phyloP scores from a whole-genome alignment of 768 basidiomycete species.

The Russula earlei region DNA sequence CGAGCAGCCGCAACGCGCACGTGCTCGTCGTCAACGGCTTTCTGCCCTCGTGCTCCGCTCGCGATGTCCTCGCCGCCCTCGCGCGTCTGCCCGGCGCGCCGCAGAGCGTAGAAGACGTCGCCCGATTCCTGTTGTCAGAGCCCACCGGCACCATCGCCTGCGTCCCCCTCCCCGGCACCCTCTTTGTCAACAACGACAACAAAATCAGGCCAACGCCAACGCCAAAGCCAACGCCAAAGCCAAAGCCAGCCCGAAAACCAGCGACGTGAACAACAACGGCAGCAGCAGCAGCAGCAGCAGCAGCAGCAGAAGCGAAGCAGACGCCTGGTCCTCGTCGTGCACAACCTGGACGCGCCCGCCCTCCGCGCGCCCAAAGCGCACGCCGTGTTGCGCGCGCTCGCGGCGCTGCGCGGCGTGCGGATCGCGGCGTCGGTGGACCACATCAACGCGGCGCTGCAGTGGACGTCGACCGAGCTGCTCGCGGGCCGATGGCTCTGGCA shows the following conservation, averaged over 20 bases:
- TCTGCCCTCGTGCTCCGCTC: constrained; percentile 56
- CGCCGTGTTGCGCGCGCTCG: constrained; percentile 61
- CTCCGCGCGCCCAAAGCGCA: constrained; percentile 57
- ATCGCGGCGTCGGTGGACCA: constrained; percentile 83
- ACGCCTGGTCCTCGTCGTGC: constrained; percentile 70
- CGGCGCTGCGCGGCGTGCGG: constrained; percentile 67
- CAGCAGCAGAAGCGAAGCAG: not conserved
- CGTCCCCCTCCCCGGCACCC: not conserved
- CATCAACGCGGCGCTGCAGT: constrained; percentile 72
- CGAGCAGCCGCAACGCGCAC: constrained; percentile 43
- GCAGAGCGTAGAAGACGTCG: constrained; percentile 50
- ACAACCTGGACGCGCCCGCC: constrained; percentile 77
- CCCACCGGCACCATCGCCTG: constrained; percentile 21
- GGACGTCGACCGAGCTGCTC: constrained; percentile 58
- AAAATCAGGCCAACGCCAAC: not conserved
- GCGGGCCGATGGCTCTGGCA: constrained; percentile 69
- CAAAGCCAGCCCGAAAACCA: not conserved
- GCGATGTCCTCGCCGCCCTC: constrained; percentile 35
- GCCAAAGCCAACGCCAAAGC: no score
- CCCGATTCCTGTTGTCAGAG: constrained; percentile 43
- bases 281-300: no score
- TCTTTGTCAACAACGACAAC: not conserved
- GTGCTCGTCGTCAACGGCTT: constrained; percentile 75
- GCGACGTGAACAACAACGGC: not conserved
- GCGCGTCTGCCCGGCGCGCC: constrained; percentile 30